Conservation (phyloP, 768 basidiomycete species). For the Amanita pseudoporphyria region DNA sequence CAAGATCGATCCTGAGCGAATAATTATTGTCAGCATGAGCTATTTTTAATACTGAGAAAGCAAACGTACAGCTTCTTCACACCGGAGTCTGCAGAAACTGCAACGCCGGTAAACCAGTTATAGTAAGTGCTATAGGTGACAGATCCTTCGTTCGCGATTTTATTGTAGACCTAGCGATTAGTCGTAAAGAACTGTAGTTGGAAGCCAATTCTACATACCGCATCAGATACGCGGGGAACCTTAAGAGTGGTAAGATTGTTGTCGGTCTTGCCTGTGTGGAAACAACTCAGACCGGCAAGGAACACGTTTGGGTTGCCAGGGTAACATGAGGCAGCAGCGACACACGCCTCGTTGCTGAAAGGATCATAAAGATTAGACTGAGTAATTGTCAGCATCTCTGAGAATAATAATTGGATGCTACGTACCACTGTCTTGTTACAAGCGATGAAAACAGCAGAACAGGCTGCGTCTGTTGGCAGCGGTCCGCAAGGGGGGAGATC, state of each 20-base stretch:
- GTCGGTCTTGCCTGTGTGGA: background rate
- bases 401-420: background rate
- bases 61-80: conserved; percentile 5
- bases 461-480: conserved; percentile 7
- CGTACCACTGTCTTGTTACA: conserved; percentile 9
- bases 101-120: conserved; percentile 5
- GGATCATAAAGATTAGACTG: conserved; percentile 6
- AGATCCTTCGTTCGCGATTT: background rate
- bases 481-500: conserved; percentile 6
- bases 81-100: conserved; percentile 1
- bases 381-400: background rate
- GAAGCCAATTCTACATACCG: background rate
- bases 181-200: background rate
- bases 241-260: background rate
- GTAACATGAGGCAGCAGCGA: conserved; percentile 10
- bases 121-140: conserved; percentile 6
- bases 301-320: conserved; percentile 6
- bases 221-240: conserved; percentile 8
- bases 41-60: background rate
- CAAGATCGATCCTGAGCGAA: conserved; percentile 6
- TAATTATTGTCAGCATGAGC: background rate
- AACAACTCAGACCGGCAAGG: conserved; percentile 6
- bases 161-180: background rate
- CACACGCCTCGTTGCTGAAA: conserved; percentile 7
- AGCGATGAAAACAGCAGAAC: conserved; percentile 8